A percentile compares a stretch with the other conserved stretches of the same genome.
Conservation (phyloP, 2,329 filamentous ascomycete genomes). For the Colletotrichum sp. region DNA sequence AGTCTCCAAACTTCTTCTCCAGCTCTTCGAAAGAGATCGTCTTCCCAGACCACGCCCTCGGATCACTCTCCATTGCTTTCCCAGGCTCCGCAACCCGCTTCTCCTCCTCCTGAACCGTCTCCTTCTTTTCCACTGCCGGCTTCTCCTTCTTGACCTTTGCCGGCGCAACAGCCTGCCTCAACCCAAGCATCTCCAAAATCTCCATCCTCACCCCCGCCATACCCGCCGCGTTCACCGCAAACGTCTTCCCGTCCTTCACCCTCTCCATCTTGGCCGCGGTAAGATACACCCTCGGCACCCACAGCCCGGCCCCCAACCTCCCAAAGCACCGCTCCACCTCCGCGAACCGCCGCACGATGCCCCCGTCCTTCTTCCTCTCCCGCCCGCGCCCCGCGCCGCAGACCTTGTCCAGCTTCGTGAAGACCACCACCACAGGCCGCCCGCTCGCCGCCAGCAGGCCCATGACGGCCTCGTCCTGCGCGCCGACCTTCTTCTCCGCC, state of each 20-base stretch:
- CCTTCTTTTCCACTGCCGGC: not conserved
- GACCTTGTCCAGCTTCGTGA: constrained; percentile 64
- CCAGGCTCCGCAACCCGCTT: not conserved
- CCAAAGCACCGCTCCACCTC: constrained; percentile 10
- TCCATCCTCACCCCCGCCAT: constrained; percentile 44
- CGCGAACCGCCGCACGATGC: constrained; percentile 20
- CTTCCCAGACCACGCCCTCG: constrained; percentile 33
- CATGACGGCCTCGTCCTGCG: constrained; percentile 52
- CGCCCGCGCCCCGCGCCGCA: constrained; percentile 18
- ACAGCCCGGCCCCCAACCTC: constrained; percentile 23
- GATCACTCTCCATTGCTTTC: constrained; percentile 14
- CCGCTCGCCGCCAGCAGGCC: constrained; percentile 49
- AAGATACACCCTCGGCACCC: constrained; percentile 35
- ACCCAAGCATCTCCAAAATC: constrained; percentile 46
- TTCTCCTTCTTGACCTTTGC: not conserved
- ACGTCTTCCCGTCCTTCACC: constrained; percentile 26
- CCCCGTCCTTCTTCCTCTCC: constrained; percentile 23
- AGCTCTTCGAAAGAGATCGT: constrained; percentile 39
- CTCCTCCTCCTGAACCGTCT: not conserved
- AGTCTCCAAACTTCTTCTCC: constrained; percentile 23
- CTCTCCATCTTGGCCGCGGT: constrained; percentile 43
- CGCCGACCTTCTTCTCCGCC: constrained; percentile 55
- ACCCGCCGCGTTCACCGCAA: constrained; percentile 33
- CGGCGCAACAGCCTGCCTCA: constrained; percentile 19
- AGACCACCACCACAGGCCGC: constrained; percentile 52